Evolutionary conservation across 805 yeast genomes (phyloP).

Genomic region (Saturnispora besseyi): DNA sequence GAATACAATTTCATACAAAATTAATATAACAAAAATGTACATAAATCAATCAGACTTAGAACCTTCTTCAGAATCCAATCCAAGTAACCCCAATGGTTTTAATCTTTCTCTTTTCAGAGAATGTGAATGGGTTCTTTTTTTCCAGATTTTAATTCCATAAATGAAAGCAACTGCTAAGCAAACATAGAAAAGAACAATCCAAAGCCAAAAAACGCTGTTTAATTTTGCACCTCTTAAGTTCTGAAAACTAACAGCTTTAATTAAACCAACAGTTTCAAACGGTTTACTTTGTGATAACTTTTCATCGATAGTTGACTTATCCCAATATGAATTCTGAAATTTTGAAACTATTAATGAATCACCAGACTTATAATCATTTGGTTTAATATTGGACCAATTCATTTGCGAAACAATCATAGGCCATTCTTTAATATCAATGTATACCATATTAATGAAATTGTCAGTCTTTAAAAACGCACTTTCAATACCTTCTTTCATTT

Average conservation of each 20-base stretch:
- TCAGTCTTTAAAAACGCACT: constrained; percentile 25
- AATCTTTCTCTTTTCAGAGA: constrained; percentile 9
- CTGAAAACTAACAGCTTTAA: constrained; percentile 11
- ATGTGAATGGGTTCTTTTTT: not conserved
- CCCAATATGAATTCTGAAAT: constrained; percentile 23
- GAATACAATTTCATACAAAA: not conserved
- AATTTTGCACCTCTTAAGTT: constrained; percentile 4
- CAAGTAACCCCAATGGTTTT: constrained; percentile 15
- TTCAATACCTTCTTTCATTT: constrained; percentile 44
- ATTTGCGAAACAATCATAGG: constrained; percentile 14
- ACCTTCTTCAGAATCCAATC: constrained; percentile 10
- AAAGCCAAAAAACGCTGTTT: not conserved
- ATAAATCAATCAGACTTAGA: constrained; percentile 12
- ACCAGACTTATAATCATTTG: constrained; percentile 35
- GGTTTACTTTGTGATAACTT: constrained; percentile 11
- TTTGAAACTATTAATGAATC: constrained; percentile 47
- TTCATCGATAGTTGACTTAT: constrained; percentile 8
- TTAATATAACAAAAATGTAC: not conserved
- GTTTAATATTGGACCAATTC: constrained; percentile 31
- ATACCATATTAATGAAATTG: constrained; percentile 36
- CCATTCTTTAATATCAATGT: constrained; percentile 38
- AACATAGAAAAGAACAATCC: not conserved
- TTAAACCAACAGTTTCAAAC: constrained; percentile 8
- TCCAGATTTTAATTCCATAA: not conserved
- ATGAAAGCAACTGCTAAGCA: not conserved